Base-by-base conservation (phyloP, 305 asterid species). In the Fraxinus nigra region DNA sequence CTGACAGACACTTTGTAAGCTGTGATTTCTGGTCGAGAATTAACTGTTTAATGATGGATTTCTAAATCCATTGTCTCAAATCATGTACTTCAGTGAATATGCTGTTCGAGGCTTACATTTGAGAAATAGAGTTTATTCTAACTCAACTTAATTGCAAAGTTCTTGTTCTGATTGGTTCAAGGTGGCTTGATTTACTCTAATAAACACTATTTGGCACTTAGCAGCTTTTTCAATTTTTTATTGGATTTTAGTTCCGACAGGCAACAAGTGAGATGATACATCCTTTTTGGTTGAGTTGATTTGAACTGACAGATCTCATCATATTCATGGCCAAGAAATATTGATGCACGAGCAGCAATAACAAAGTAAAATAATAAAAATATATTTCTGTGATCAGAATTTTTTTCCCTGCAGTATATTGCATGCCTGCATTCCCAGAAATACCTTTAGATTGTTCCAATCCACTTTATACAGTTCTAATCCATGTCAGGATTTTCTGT, bases 31-130 rank as follows among this genome's bases (percentile, higher is more conserved):
- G 61, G 9, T 79, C 65, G 22, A 54, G 37, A 48, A 51, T 65
- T 67, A 81, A 56, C 82, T 63, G 38, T 69, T 20, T 69, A 63
- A 75, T 65, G 79, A 28, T 18, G 77, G 54, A 77, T 20, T 79
- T 76, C 80, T 59, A 51, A 34, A 79, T 48, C 33, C 34, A 32
- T 32, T 72, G 56, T 32, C 56, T 73, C 70, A 61, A 46, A 30
- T 13, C 46, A 79, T 40, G 28, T 65, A 61, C 37, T 69, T 69
- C 22, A 70, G 11, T 28, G 77, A 69, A 59, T 40, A 13, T 24
- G 75, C 65, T 43, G 20, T 69, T 51, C 18, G 75, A 14, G 61
- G 75, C 40, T 14, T 34, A 61, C 70, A 14, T 18, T 78, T 54
- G 14, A 73, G 34, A 72, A 33, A 54, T 61, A 67, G 80, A 72